Conservation (phyloP, 2,329 filamentous ascomycete genomes). For the Colletotrichum tamarilloi region DNA sequence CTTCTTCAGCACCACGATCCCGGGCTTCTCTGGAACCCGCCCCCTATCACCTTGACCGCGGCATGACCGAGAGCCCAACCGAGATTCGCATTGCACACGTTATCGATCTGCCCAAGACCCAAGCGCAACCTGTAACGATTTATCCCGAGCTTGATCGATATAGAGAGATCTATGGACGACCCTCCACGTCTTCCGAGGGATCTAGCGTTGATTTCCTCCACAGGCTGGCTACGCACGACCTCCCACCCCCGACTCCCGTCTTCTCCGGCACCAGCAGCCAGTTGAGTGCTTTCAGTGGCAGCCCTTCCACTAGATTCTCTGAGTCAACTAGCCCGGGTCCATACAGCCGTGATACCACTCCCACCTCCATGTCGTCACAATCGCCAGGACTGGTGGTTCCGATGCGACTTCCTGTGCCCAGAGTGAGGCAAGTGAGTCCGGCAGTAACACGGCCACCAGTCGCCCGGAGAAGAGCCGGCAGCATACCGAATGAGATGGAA, state of each 20-base stretch:
- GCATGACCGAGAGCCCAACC: slow-evolving; percentile 55
- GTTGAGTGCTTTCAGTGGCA: slow-evolving; percentile 71
- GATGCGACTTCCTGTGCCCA: slow-evolving; percentile 57
- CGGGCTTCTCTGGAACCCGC: slow-evolving; percentile 49
- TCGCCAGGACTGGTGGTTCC: slow-evolving; percentile 72
- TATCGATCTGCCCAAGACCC: slow-evolving; percentile 52
- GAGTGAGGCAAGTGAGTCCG: slow-evolving; percentile 66
- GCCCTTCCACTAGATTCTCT: slow-evolving; percentile 80
- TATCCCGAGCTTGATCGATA: slow-evolving; percentile 74
- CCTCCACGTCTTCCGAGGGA: slow-evolving; percentile 46
- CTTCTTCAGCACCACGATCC: slow-evolving; percentile 54
- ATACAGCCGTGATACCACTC: slow-evolving; percentile 82
- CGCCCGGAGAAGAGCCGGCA: slow-evolving; percentile 67
- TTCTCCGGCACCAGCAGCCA: slow-evolving; percentile 70
- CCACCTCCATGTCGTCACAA: slow-evolving; percentile 81
- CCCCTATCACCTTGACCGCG: slow-evolving; percentile 52
- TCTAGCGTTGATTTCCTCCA: slow-evolving; percentile 61
- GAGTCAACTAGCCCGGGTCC: slow-evolving; percentile 76
- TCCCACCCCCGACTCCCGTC: slow-evolving; percentile 73
- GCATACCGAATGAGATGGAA: slow-evolving; percentile 63
- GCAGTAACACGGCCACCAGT: slow-evolving; percentile 68
- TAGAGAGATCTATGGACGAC: slow-evolving; percentile 55
- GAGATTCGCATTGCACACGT: slow-evolving; percentile 55
- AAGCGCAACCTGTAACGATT: slow-evolving; percentile 56
- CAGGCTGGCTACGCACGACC: slow-evolving; percentile 70